phyloP scores from a whole-genome alignment of 192 early-diverging fungal species.

The Coemansia sp. region DNA sequence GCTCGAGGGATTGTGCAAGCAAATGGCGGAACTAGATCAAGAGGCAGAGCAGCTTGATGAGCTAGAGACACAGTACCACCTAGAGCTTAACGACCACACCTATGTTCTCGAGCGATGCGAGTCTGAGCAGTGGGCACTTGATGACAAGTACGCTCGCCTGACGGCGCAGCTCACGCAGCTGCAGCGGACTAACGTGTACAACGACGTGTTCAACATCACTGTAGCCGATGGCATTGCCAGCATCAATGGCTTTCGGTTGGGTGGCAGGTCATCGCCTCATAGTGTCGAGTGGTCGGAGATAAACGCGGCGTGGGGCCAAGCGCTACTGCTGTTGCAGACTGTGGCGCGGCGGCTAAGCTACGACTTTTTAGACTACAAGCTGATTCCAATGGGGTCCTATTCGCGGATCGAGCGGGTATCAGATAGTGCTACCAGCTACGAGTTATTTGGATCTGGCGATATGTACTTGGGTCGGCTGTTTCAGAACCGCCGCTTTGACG shows the following conservation, averaged over 20 bases:
- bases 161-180: conserved; percentile 77
- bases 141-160: conserved; percentile 77
- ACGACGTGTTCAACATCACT: conserved; percentile 90
- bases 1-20: conserved; percentile 35
- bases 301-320: conserved; percentile 95
- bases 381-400: conserved; percentile 92
- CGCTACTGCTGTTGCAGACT: conserved; percentile 82
- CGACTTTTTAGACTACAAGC: conserved; percentile 78
- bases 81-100: conserved; percentile 76
- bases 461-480: conserved; percentile 76
- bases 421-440: conserved; percentile 68
- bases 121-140: conserved; percentile 78
- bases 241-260: conserved; percentile 93
- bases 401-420: conserved; percentile 86
- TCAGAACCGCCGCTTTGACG: conserved; percentile 84
- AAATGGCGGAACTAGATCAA: conserved; percentile 54
- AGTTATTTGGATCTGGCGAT: conserved; percentile 90
- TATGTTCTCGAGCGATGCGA: conserved; percentile 64
- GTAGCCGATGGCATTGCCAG: conserved; percentile 86
- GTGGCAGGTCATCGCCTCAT: conserved; percentile 70
- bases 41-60: conserved; percentile 57
- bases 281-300: conserved; percentile 95
- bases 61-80: conserved; percentile 56
- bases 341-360: conserved; percentile 84
- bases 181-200: conserved; percentile 92